Percentiles rank a stretch among this genome's conserved stretches.
Evolutionary conservation across 371 early-diverging fungal genomes (phyloP).

Genomic region (Phascolomyces articulosus): DNA sequence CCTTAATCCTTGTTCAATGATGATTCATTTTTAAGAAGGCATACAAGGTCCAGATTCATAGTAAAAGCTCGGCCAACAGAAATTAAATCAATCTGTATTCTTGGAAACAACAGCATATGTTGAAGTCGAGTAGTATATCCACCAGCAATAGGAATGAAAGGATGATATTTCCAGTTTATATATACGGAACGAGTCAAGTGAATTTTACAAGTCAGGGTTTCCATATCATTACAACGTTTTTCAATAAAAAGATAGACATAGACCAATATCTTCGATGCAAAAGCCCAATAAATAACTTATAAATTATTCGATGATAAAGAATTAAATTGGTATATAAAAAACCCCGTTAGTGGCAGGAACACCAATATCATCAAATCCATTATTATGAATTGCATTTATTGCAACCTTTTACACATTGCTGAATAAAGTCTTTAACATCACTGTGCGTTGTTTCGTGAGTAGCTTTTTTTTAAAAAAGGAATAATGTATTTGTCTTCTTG

Average conservation of each 20-base stretch:
- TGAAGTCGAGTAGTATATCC: slow-evolving; percentile 24
- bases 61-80: slow-evolving; percentile 38
- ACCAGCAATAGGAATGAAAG: slow-evolving; percentile 31
- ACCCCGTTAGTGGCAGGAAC: slow-evolving; percentile 73
- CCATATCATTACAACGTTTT: slow-evolving; percentile 18
- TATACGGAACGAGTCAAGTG: slow-evolving; percentile 32
- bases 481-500: no score
- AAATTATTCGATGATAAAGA: slow-evolving; percentile 37
- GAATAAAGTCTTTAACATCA: slow-evolving; percentile 63
- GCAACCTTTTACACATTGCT: slow-evolving; percentile 58
- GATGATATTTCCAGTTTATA: slow-evolving; percentile 28
- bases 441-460: slow-evolving; percentile 30
- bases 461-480: no score
- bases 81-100: slow-evolving; percentile 21
- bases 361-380: slow-evolving; percentile 70
- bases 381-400: slow-evolving; percentile 19
- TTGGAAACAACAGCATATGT: slow-evolving; percentile 20
- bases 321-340: slow-evolving; percentile 55
- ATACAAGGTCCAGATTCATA: slow-evolving; percentile 37
- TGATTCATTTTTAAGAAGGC: slow-evolving; percentile 28
- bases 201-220: slow-evolving; percentile 7
- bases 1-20: slow-evolving; percentile 22
- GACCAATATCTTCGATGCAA: slow-evolving; percentile 20
- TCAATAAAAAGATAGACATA: slow-evolving; percentile 39
- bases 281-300: no score